Base-by-base conservation (phyloP, 2,329 filamentous ascomycete species). In the Zasmidium citrigriseum region DNA sequence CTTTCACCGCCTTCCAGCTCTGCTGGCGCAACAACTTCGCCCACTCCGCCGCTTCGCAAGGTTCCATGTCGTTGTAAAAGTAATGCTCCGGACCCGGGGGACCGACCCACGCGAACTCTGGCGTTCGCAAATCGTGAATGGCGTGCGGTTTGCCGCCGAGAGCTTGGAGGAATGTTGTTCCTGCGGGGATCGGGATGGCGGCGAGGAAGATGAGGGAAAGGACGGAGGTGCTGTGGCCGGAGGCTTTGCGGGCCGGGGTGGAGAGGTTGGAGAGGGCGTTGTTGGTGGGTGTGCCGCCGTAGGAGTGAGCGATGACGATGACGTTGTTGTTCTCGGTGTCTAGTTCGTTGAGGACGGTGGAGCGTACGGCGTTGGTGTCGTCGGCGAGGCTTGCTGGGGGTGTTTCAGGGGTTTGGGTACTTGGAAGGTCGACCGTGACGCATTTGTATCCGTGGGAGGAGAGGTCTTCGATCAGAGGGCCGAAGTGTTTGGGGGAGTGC, bases 41-140 rank as follows among this genome's bases (percentile, higher is more conserved):
- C 46, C 66, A 63, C 10, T 62, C 47, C 12, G 61, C 56, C 7
- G 71, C 68, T 3, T 63, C 54, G 2, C 59, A 58, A 18, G 64
- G 52, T 0, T 66, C 34, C 25, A 77, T 60, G 49, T 77, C 75
- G 57, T 74, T 72, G 58, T 76, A 77, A 62, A 76, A 75, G n/a
- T 68, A 67, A 16, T 71, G 49, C 14, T 60, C 46, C 1, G 55
- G 51, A 22, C 54, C 54, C 5, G 48, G 54, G 16, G 29, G 34
- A 10, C 54, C 54, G 16, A 57, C 54, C 34, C 48, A 52, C 11
- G 23, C 23, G 18, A 48, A 54, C n/a, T 54, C 44, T 9, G 46
- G 29, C 7, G 21, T 24, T 22, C 48, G 47, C 5, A 62, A 25
- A n/a, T 61, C 57, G 41, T 58, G 58, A 9, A 56, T 46, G 10